Evolutionary conservation across 2,329 filamentous ascomycete genomes (phyloP), one percentile per base, ranked within the genome.

Genomic region (Coniochaeta hoffmannii): DNA sequence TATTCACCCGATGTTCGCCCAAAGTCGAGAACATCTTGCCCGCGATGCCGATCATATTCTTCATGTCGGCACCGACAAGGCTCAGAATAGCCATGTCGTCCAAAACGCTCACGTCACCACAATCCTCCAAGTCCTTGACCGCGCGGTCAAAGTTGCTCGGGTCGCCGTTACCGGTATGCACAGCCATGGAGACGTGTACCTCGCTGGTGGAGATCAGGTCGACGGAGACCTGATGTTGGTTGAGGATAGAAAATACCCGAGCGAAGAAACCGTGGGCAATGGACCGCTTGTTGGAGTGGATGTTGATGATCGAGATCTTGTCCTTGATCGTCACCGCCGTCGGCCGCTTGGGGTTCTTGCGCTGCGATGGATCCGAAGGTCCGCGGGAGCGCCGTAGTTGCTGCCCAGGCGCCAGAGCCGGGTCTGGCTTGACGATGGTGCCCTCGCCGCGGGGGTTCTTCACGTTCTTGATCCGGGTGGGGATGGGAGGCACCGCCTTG

Each of bases 241-340:
- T 89, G 44, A 99, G 81, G 57, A 96, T 94, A 57, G 85, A 87
- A 70, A 99, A 99, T 17, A 99, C 94, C 58, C 87, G 87, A 52
- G 92, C 93, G 65, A 99, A 88, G 74, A 99, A 99, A 44, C 92
- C 93, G 69, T 97, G 94, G 0, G 93, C 95, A 60, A 96, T 88
- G 9, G 93, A 95, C 60, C 93, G 87, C 76, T 96, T 96, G 76
- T 99, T 97, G 54, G 90, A 96, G 78, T 97, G 93, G 49, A 99
- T 90, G 73, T 99, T 99, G 66, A 99, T 90, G 61, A 99, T 91
- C 50, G 93, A 87, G 68, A 99, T 97, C 68, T 91, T 88, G 72
- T 94, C 89, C 76, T 99, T 99, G 76, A 97, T 96, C 12, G 94
- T 99, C 17, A 99, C 93, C 7, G 94, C 89, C 2, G 89, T 94